These are phyloP conservation scores for Apiotrichum sp. DNA, from an alignment of 1,284 basidiomycete genomes.

Conservation along the genomic window DNA sequence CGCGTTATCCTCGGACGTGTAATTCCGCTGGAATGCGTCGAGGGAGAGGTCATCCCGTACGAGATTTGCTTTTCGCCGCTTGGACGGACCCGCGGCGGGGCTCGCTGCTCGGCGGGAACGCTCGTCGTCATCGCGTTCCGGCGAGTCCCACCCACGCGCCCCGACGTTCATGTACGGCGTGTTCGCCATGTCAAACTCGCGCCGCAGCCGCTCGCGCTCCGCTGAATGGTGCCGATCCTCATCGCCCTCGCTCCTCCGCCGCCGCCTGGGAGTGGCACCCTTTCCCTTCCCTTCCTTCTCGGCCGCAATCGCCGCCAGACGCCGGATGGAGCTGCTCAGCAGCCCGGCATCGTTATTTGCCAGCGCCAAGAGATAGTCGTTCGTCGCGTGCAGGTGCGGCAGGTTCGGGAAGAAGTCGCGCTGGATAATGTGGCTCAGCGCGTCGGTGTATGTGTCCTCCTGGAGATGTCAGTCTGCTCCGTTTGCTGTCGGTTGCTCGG, in stretches of 20 bases:
- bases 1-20: conserved; percentile 92
- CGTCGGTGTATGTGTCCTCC: conserved; percentile 90
- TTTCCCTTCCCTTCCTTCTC: conserved; percentile 26
- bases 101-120: neutral
- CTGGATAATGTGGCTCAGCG: conserved; percentile 87
- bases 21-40: conserved; percentile 78
- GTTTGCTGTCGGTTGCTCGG: neutral
- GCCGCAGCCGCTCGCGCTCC: neutral
- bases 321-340: conserved; percentile 65
- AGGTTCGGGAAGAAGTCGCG: conserved; percentile 96
- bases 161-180: conserved; percentile 33
- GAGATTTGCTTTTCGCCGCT: neutral
- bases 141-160: conserved; percentile 42
- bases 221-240: conserved; percentile 35
- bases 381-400: conserved; percentile 76
- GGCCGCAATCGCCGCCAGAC: conserved; percentile 58
- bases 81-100: conserved; percentile 9
- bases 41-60: conserved; percentile 54
- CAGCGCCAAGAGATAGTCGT: conserved; percentile 73
- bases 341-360: conserved; percentile 63
- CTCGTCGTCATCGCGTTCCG: conserved; percentile 12
- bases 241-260: conserved; percentile 11
- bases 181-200: neutral
- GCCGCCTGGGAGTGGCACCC: conserved; percentile 16
- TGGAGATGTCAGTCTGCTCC: conserved; percentile 16